Base-by-base conservation (phyloP, 2,329 filamentous ascomycete genomes). In the Colletotrichum caudatum region DNA sequence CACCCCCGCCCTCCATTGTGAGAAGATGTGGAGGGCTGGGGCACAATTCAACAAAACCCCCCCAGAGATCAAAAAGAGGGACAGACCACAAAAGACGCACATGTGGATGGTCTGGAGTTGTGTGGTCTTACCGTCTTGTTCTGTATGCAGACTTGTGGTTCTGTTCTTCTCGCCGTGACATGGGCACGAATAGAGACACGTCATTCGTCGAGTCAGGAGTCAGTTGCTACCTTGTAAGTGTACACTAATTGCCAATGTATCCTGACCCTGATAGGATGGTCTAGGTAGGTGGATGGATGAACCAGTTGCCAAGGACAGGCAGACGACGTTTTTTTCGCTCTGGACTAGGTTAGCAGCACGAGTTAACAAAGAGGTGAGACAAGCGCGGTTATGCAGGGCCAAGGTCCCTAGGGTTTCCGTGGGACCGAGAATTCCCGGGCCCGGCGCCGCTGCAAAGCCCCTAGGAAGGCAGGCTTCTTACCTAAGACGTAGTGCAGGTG, bases 51-150 rank as follows among this genome's bases (percentile, higher is more conserved):
- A 33, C 39, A 2, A 44, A 56, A 35, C n/a, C 44, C 54, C 54
- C 66, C 18, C n/a, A n/a, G 56, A n/a, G 48, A 59, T 7, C 14
- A 46, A 44, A 54, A 35, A 29, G 44, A 66, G 62, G 53, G 53
- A 66, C 26, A 62, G 50, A 44, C 57, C 41, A 67, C 57, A 44
- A 48, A 62, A 61, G 16, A 63, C 3, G 46, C 51, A 46, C 35
- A 64, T 58, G 69, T 71, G 69, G 69, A 59, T 71, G 64, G 69
- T 63, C 69, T 71, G 69, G 64, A 71, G 69, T 53, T 71, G 35
- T 39, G 60, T 53, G 60, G 46, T 64, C 44, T 23, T 35, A 50
- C 44, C 12, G 50, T 33, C 37, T 37, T 64, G 26, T 35, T 26
- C 50, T 35, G 37, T 60, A 5, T 8, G n/a, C 48, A 11, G 23